Evolutionary conservation across 163 green algal species (phyloP).

Genomic region (Trebouxia gelatinosa): DNA sequence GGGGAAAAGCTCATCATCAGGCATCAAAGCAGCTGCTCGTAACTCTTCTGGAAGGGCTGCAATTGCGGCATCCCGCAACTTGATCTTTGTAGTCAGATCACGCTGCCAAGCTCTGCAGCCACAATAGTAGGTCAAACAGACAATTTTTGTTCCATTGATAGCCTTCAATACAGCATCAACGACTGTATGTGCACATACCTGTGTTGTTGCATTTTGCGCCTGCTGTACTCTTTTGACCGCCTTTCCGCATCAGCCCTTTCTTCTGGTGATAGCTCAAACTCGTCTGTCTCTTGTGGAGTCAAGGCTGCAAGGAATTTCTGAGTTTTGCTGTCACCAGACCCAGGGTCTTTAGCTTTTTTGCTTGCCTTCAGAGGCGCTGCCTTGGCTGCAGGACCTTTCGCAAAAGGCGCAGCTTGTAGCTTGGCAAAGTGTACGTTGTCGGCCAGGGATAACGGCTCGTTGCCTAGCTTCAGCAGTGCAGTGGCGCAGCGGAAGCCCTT

Average conservation of each 20-base stretch:
- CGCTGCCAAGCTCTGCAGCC: slow-evolving; percentile 10
- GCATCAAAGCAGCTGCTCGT: neutral
- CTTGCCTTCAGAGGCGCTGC: neutral
- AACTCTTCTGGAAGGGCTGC: slow-evolving; percentile 17
- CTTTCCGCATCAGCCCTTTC: slow-evolving; percentile 8
- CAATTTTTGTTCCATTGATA: neutral
- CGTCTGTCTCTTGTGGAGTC: neutral
- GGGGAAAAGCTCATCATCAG: slow-evolving; percentile 12
- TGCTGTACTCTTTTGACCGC: neutral
- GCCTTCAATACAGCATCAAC: neutral
- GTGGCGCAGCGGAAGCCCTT: neutral
- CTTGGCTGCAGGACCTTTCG: slow-evolving; percentile 10
- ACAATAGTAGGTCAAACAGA: neutral
- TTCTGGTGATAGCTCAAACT: neutral
- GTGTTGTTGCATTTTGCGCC: slow-evolving; percentile 20
- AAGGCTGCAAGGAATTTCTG: slow-evolving; percentile 4
- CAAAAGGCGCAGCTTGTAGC: slow-evolving; percentile 7
- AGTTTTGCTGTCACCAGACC: neutral
- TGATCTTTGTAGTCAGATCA: slow-evolving; percentile 21
- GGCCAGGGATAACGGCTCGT: too few relatives aligned
- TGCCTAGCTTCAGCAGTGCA: neutral
- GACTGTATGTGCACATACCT: neutral
- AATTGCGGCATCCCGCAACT: slow-evolving; percentile 15
- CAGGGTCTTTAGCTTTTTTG: slow-evolving; percentile 11
- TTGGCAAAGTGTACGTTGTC: too few relatives aligned